Percentiles rank a stretch among this genome's conserved stretches.
phyloP scores from a whole-genome alignment of 495 filamentous ascomycete genomes.

The Trichoderma erinaceum region DNA sequence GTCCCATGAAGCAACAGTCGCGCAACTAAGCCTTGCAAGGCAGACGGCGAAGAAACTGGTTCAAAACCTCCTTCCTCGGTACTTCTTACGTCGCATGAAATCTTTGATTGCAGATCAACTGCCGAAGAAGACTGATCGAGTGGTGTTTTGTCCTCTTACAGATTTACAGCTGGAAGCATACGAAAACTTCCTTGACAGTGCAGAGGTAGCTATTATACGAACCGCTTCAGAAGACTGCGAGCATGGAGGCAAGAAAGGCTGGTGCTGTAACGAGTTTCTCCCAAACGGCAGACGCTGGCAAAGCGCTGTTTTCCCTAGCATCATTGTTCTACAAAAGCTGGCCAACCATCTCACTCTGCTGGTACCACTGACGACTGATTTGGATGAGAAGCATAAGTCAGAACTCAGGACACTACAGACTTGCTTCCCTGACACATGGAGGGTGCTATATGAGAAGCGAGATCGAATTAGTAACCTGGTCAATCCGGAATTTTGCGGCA shows the following conservation, averaged over 20 bases:
- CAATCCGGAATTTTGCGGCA: conserved; percentile 90
- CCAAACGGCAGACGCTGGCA: conserved; percentile 63
- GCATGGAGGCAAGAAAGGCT: conserved; percentile 70
- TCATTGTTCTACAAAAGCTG: conserved; percentile 75
- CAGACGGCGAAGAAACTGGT: conserved; percentile 81
- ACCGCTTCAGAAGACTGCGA: conserved; percentile 58
- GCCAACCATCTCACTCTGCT: conserved; percentile 89
- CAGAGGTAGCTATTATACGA: conserved; percentile 64
- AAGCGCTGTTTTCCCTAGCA: conserved; percentile 76
- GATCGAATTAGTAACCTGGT: conserved; percentile 78
- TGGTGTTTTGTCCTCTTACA: conserved; percentile 92
- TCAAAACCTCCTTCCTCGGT: conserved; percentile 79
- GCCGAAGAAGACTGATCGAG: conserved; percentile 90
- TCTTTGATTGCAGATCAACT: conserved; percentile 86
- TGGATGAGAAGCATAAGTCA: conserved; percentile 69
- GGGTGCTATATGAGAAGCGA: conserved; percentile 63
- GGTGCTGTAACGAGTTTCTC: conserved; percentile 66
- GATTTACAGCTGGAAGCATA: conserved; percentile 79
- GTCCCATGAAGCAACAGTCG: conserved; percentile 78
- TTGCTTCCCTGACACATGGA: conserved; percentile 71
- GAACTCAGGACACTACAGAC: conserved; percentile 72
- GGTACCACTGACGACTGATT: conserved; percentile 64
- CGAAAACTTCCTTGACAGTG: conserved; percentile 68
- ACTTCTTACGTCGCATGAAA: conserved; percentile 93
- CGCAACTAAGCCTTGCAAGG: conserved; percentile 74